Conservation (phyloP, 1,284 basidiomycete species). For the Boletus hoseneyae region DNA sequence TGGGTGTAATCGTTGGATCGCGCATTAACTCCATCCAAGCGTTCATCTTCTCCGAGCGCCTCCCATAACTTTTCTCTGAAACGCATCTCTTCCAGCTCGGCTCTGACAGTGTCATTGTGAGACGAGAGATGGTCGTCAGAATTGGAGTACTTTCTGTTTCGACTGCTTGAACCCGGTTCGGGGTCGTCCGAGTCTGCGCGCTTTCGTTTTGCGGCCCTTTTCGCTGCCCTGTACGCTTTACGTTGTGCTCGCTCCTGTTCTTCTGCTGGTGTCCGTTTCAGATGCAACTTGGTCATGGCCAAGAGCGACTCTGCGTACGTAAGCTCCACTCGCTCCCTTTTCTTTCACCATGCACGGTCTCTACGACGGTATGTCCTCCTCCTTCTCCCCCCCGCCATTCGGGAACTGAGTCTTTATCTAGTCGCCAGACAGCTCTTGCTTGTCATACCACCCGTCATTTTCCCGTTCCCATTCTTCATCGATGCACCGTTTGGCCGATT, state of each 20-base stretch:
- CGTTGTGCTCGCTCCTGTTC: conserved; percentile 51
- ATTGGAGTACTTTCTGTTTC: background rate
- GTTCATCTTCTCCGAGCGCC: conserved; percentile 66
- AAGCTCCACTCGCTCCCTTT: too few relatives aligned
- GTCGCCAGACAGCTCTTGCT: conserved; percentile 33
- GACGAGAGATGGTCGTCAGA: conserved; percentile 25
- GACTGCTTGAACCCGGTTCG: background rate
- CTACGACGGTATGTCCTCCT: conserved; percentile 26
- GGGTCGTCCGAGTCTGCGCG: background rate
- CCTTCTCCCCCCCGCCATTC: background rate
- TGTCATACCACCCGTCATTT: conserved; percentile 15
- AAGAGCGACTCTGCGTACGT: too few relatives aligned
- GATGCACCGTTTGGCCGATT: conserved; percentile 82
- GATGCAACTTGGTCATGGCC: conserved; percentile 57
- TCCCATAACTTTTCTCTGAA: conserved; percentile 70
- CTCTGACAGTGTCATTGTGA: conserved; percentile 42
- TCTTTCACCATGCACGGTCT: conserved; percentile 19
- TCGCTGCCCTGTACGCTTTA: conserved; percentile 45
- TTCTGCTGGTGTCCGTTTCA: conserved; percentile 71
- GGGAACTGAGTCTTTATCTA: background rate
- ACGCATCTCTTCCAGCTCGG: conserved; percentile 55
- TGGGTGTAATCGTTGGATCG: conserved; percentile 64
- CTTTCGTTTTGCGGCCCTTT: conserved; percentile 37
- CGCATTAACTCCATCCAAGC: conserved; percentile 59
- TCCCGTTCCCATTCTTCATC: conserved; percentile 39